Base-by-base conservation (phyloP, 331 rosid genomes). In the Malus hybrid region DNA sequence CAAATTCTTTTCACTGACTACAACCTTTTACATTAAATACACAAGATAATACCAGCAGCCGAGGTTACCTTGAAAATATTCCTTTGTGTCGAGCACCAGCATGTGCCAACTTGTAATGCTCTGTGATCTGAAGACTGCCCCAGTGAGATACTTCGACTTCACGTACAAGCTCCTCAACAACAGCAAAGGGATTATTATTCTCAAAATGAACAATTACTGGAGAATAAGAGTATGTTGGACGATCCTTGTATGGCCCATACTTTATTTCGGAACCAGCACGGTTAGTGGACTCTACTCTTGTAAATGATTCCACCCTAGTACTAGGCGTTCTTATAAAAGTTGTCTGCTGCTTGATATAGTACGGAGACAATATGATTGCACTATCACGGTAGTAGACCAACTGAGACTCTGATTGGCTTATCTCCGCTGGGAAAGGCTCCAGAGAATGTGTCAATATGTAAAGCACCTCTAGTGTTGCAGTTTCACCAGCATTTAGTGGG, bases 81-180 rank as follows among this genome's bases (percentile, higher is more conserved):
- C 98, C 97, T 83, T 90, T 94, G 78, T 94, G 99, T 30, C 84
- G 87, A 77, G 99, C 99, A 69, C 99, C 99, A 8, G 91, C 91
- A 80, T 92, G 95, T 68, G 68, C 87, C 84, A 94, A 73, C 67
- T 60, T 87, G 80, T 94, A 94, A 77, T 84, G 87, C 89, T 94
- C 97, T 4, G 93, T 94, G 85, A 94, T 82, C 79, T 89, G 97
- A 69, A 94, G 18, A 82, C 70, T 92, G 63, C 99, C 99, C 99
- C 99, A 91, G 79, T 94, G 99, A 86, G 99, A 94, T 86, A 94
- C 86, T 83, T 94, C 97, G 74, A 94, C 86, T 85, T 92, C 99
- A 2, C 97, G 99, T 73, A 88, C 97, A 52, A 94, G 93, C 84
- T 92, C 99, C 96, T 94, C 99, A 80, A 92, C 93, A 56, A 89